These are phyloP conservation scores for Myxozyma vanderwaltii DNA, from an alignment of 805 yeast genomes.

Conservation along the genomic window DNA sequence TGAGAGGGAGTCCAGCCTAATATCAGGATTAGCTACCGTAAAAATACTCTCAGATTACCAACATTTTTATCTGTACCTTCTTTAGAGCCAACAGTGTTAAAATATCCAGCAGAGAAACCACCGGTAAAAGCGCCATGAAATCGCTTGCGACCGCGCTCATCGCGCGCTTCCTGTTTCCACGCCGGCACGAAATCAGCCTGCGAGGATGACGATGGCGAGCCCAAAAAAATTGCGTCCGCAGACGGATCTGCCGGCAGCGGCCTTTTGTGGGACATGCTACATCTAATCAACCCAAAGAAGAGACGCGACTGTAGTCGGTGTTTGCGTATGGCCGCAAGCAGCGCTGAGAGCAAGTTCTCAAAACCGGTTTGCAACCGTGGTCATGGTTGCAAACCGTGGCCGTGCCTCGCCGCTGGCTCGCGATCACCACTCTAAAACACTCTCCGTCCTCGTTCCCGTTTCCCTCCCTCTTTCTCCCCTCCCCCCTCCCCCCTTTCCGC, in stretches of 20 bases:
- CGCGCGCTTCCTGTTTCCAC: slow-evolving; percentile 37
- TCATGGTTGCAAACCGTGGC: background rate
- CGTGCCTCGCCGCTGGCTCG: background rate
- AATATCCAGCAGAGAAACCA: slow-evolving; percentile 44
- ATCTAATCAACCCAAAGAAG: too few relatives aligned
- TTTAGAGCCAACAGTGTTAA: slow-evolving; percentile 43
- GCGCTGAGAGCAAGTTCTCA: too few relatives aligned
- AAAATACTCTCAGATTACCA: background rate
- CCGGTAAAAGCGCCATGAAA: slow-evolving; percentile 45
- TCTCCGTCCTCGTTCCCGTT: background rate
- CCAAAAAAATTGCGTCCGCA: slow-evolving; percentile 15
- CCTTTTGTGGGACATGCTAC: slow-evolving; percentile 12
- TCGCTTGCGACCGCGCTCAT: slow-evolving; percentile 36
- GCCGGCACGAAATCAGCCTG: slow-evolving; percentile 23
- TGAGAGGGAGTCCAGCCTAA: slow-evolving; percentile 40
- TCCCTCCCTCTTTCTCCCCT: too few relatives aligned
- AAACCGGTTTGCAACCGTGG: background rate
- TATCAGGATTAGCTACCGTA: background rate
- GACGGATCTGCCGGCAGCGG: background rate
- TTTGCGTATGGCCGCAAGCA: too few relatives aligned
- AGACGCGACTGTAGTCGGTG: background rate
- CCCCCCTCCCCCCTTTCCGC: background rate
- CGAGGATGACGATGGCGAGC: slow-evolving; percentile 21
- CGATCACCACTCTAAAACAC: background rate
- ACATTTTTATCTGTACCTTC: slow-evolving; percentile 36